phyloP scores from a whole-genome alignment of 768 basidiomycete genomes.

The Glaciozyma antarctica region DNA sequence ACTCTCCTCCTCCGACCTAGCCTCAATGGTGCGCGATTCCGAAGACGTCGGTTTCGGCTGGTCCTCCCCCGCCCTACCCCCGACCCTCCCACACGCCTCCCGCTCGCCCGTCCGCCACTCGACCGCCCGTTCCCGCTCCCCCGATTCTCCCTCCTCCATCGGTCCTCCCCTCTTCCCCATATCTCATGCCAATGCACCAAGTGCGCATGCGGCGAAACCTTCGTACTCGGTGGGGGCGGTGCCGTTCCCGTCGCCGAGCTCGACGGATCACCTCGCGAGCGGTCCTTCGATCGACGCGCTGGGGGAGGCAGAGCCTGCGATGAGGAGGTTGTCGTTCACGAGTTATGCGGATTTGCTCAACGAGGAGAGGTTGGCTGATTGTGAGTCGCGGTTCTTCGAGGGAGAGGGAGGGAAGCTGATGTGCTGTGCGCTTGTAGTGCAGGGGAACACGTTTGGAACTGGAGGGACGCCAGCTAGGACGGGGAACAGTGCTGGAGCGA shows the following conservation, averaged over 20 bases:
- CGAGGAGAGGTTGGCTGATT: constrained; percentile 29
- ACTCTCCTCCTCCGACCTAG: neutral
- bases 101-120: constrained; percentile 15
- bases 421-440: too few relatives aligned
- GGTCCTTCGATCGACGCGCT: constrained; percentile 14
- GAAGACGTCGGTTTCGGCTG: constrained; percentile 25
- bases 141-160: neutral
- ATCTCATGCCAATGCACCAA: neutral
- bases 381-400: too few relatives aligned
- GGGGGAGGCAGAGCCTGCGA: constrained; percentile 19
- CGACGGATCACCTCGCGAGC: neutral
- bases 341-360: constrained; percentile 21
- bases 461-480: too few relatives aligned
- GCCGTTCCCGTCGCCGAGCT: neutral
- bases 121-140: constrained; percentile 16
- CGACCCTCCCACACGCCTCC: constrained; percentile 4
- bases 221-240: neutral
- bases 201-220: too few relatives aligned
- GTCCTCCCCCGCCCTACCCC: constrained; percentile 10
- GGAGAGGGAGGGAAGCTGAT: too few relatives aligned
- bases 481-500: too few relatives aligned
- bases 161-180: neutral
- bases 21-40: neutral
- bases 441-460: too few relatives aligned
- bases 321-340: neutral